Evolutionary conservation across 495 filamentous ascomycete species (phyloP), one percentile per base, ranked within the genome.

Genomic region (Cercophora newfieldiana): DNA sequence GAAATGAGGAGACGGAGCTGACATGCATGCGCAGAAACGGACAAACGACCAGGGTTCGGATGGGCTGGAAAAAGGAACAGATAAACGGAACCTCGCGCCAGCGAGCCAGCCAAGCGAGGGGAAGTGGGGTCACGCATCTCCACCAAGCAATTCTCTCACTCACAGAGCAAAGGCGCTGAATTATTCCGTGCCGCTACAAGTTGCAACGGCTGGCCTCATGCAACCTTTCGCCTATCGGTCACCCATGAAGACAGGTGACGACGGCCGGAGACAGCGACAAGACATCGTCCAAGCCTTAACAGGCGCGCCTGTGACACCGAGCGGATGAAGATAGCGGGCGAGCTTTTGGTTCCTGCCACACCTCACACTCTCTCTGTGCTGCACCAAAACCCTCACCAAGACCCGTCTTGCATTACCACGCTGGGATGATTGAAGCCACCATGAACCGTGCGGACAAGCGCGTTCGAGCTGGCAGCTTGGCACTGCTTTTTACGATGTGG

Each of bases 1-100:
- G 61, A 63, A 63, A 63, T 63, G 61, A 63, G 61, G 61, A 63
- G 61, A 63, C 24, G 37, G 61, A 61, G 61, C 61, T 63, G 61
- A 63, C 61, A 63, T 63, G 61, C 61, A 63, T 44, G 49, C 18
- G 2, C 29, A 22, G 50, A 53, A 51, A 18, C 14, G 60, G 22
- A 18, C 8, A 25, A 16, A 19, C 29, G 50, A 63, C 61, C 25
- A 31, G 51, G 51, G 21, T 56, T 58, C 19, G 24, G 57, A 37
- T 21, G 55, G 54, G 31, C 18, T 61, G 59, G 7, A 51, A 37
- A 49, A 51, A 61, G 21, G 59, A 30, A 28, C 16, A 28, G 7
- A 57, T 10, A 57, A 29, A 30, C 54, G 24, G 28, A 57, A 25
- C 54, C 26, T 53, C 24, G 21, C 19, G 37, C 37, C 37, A 44